Evolutionary conservation across 176 grass and related monocot genomes (phyloP).

Genomic region (Hsuehochloa calcarea): DNA sequence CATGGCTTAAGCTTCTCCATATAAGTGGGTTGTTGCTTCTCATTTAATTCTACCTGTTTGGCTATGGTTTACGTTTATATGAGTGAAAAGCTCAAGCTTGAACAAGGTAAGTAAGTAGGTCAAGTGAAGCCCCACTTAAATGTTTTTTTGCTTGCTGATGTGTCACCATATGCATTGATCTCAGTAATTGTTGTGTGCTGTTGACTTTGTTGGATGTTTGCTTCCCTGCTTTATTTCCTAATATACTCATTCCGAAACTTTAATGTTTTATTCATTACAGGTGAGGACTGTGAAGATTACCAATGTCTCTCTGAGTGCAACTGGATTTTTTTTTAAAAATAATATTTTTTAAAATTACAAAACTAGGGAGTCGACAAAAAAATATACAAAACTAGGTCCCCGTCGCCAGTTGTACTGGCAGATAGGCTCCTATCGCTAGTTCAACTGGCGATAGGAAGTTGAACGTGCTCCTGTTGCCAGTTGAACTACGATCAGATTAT

Average conservation of each 20-base stretch:
- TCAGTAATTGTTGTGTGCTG: neutral
- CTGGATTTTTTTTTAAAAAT: neutral
- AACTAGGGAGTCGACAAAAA: too few species aligned
- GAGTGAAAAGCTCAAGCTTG: neutral
- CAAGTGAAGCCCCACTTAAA: neutral
- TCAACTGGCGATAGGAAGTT: too few species aligned
- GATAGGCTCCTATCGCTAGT: too few species aligned
- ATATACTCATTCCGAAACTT: neutral
- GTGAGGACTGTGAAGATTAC: constrained; percentile 77
- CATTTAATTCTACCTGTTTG: neutral
- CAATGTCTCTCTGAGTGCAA: constrained; percentile 81
- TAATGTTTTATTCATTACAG: constrained; percentile 38
- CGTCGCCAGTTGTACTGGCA: too few species aligned
- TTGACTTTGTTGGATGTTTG: neutral
- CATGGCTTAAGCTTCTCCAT: neutral
- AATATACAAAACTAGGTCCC: too few species aligned
- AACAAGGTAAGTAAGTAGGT: neutral
- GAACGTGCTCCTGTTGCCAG: too few species aligned
- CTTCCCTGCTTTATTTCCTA: constrained; percentile 12
- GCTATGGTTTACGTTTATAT: neutral
- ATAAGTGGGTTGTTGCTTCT: neutral
- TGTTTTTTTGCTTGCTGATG: neutral
- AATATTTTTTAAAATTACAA: too few species aligned
- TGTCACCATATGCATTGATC: neutral
- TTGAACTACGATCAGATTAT: too few species aligned